Evolutionary conservation across 2,329 filamentous ascomycete species (phyloP).

Genomic region (Beauveria brongniartii): DNA sequence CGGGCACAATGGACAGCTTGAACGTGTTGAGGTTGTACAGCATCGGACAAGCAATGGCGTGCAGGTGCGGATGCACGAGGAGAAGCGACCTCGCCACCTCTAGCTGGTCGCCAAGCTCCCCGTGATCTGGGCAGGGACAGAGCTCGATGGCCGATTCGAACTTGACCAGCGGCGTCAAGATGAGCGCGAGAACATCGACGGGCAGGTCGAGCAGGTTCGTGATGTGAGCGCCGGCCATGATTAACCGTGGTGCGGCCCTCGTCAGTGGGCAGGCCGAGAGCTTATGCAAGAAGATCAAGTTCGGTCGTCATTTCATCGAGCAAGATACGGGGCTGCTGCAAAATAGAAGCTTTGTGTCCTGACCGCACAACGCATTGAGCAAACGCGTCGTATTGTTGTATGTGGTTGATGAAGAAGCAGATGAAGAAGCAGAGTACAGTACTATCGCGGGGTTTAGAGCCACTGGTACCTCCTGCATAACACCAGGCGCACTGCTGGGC

Average conservation of each 20-base stretch:
- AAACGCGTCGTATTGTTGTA: not conserved
- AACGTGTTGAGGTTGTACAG: conserved; percentile 26
- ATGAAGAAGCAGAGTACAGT: not conserved
- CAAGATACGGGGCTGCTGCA: not conserved
- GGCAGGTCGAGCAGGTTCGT: conserved; percentile 27
- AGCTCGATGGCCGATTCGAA: conserved; percentile 18
- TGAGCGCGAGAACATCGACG: conserved; percentile 24
- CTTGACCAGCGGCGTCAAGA: conserved; percentile 23
- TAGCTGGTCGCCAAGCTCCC: conserved; percentile 8
- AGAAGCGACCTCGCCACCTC: conserved; percentile 22
- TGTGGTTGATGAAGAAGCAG: not conserved
- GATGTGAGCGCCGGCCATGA: not conserved
- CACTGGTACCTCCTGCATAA: not conserved
- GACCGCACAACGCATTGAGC: not conserved
- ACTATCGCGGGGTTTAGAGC: not conserved
- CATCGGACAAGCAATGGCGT: conserved; percentile 24
- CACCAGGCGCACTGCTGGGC: not conserved
- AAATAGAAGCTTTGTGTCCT: not conserved
- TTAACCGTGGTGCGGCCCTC: not conserved
- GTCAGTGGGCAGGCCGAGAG: too few relatives aligned
- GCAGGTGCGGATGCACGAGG: conserved; percentile 25
- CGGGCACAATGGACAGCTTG: conserved; percentile 20
- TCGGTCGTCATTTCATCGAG: not conserved
- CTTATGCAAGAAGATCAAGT: too few relatives aligned
- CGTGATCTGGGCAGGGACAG: conserved; percentile 21